phyloP scores from a whole-genome alignment of 2,329 filamentous ascomycete genomes.

The Epichloe hybrida region DNA sequence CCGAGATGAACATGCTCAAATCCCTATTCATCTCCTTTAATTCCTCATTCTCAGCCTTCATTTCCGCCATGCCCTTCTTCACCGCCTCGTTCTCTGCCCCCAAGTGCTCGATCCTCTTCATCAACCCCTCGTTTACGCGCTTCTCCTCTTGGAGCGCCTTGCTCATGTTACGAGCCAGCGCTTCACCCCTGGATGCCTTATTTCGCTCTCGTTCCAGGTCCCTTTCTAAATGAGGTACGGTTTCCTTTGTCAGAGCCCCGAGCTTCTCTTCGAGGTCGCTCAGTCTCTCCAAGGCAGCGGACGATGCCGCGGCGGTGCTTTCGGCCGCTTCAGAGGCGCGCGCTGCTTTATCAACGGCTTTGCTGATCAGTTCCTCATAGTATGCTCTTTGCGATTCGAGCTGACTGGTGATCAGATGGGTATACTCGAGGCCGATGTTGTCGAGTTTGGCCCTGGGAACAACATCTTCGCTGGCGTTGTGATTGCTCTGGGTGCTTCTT shows the following conservation, averaged over 20 bases:
- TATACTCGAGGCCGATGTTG: conserved; percentile 85
- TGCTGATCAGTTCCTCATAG: conserved; percentile 83
- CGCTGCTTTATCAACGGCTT: conserved; percentile 78
- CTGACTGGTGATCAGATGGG: conserved; percentile 82
- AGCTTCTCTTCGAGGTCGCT: conserved; percentile 31
- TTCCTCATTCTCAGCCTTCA: conserved; percentile 54
- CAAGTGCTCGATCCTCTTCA: conserved; percentile 68
- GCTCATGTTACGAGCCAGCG: conserved; percentile 61
- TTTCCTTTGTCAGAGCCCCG: conserved; percentile 37
- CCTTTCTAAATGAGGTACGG: conserved; percentile 56
- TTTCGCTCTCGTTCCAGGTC: conserved; percentile 56
- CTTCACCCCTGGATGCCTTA: conserved; percentile 57
- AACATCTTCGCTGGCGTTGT: conserved; percentile 43
- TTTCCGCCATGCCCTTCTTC: conserved; percentile 39
- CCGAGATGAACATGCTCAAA: conserved; percentile 74
- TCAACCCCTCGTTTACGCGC: conserved; percentile 63
- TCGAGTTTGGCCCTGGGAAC: conserved; percentile 57
- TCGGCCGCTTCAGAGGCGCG: conserved; percentile 57
- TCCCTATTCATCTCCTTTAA: conserved; percentile 79
- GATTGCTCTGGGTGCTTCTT: conserved; percentile 23
- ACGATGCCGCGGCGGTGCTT: conserved; percentile 38
- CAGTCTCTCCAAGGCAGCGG: conserved; percentile 36
- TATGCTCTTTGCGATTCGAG: conserved; percentile 86
- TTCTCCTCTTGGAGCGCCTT: conserved; percentile 79
- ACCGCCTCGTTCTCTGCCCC: conserved; percentile 47